Base-by-base conservation (phyloP, 768 basidiomycete species). In the Podaxis sp. region DNA sequence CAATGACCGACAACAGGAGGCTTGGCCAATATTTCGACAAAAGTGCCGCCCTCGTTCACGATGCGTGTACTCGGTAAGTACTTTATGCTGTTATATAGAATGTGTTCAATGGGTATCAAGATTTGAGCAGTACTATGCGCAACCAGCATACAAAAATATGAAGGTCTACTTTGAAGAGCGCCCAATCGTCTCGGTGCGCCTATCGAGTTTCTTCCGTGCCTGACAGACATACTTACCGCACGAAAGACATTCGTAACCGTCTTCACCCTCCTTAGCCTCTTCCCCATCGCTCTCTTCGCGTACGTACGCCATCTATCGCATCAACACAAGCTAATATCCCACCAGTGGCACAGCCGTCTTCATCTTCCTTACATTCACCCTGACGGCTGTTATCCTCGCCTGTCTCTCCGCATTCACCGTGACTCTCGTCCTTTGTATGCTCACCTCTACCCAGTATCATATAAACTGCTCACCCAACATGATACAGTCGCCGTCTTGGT, bases 171-270 rank as follows among this genome's bases (percentile, higher is more conserved):
- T 61, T 43, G 40, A 43, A 15, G 60, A 61, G 41, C 51, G 60
- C 6, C 60, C 60, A 27, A 55, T 61, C 38, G 24, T 47, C 15
- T 61, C 52, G n/a, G 60, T 61, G 29, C 29, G 60, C 43, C 25
- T 40, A 37, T 22, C 43, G n/a, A 2, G 7, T n/a, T 37, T 27
- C 5, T 25, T 33, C 29, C 1, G 7, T 13, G 12, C 29, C 12
- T 8, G 8, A 4, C 9, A 2, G 17, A 46, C 22, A n/a, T 33
- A n/a, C 41, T 43, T 17, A 55, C 41, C 24, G 12, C 1, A 33
- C 4, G 13, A 22, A n/a, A 61, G 60, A 61, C 60, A 43, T 61
- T 61, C 27, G 60, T 61, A 5, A 55, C 53, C n/a, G 37, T 61
- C 15, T 61, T 61, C 11, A 55, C 60, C 9, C 53, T 61, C 12